phyloP scores from a whole-genome alignment of 352 stramenopile genomes.

The Pythium apleroticum region DNA sequence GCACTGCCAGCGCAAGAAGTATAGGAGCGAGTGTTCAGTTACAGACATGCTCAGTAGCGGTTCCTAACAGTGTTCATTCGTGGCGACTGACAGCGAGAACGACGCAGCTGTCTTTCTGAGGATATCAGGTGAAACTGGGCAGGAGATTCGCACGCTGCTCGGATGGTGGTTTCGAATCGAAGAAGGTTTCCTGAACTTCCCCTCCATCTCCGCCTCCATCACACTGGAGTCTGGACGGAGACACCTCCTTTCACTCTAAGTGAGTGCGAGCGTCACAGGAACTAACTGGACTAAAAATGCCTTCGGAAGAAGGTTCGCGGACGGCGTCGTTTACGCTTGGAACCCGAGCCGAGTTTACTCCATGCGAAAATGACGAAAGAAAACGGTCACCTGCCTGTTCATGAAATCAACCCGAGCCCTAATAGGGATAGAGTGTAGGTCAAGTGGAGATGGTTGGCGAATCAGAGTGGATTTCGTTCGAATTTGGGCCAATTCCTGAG shows the following conservation, averaged over 20 bases:
- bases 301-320: background rate
- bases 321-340: background rate
- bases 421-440: background rate
- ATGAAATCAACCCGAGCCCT: conserved; percentile 2
- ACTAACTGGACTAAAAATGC: background rate
- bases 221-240: background rate
- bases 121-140: background rate
- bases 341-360: background rate
- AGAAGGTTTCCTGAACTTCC: conserved; percentile 6
- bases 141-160: too few species aligned
- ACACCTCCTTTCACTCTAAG: background rate
- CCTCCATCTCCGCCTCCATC: background rate
- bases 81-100: background rate
- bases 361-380: background rate
- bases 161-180: background rate
- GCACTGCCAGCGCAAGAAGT: background rate
- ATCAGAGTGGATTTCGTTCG: background rate
- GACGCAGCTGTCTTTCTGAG: background rate
- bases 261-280: background rate
- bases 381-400: background rate
- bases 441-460: background rate
- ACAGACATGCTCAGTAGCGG: background rate
- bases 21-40: too few species aligned
- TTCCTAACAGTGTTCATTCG: background rate
- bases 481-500: conserved; percentile 6